Conservation (phyloP, 805 yeast genomes). For the Cyberlindnera americana region DNA sequence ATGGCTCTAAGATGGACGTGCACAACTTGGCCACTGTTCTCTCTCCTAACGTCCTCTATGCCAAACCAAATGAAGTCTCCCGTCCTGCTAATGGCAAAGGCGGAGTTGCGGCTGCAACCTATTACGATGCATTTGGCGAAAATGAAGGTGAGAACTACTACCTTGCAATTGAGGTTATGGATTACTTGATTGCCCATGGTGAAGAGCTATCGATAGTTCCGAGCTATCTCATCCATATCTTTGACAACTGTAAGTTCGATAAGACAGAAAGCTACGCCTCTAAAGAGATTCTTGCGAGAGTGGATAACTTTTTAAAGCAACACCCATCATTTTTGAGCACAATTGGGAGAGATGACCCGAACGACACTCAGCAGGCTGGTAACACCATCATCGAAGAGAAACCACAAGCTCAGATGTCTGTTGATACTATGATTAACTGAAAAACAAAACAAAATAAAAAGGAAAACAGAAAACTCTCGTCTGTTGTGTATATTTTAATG, state of each 20-base stretch:
- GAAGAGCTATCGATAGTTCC: conserved; percentile 81
- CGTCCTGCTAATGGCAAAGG: conserved; percentile 26
- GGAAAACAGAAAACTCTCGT: no score
- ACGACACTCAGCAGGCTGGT: conserved; percentile 10
- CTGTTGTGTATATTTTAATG: conserved; percentile 4
- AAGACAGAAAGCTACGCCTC: conserved; percentile 27
- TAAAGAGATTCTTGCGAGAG: conserved; percentile 37
- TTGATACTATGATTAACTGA: conserved; percentile 12
- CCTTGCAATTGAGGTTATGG: conserved; percentile 86
- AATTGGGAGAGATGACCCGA: conserved; percentile 14
- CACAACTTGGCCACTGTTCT: conserved; percentile 94
- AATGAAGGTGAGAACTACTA: conserved; percentile 69
- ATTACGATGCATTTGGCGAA: conserved; percentile 37
- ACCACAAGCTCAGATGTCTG: conserved; percentile 9
- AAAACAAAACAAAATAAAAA: background rate
- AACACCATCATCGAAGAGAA: conserved; percentile 18
- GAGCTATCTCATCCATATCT: conserved; percentile 37
- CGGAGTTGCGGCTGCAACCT: conserved; percentile 29
- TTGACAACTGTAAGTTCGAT: conserved; percentile 22
- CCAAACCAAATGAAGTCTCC: conserved; percentile 38
- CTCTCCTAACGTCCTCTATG: conserved; percentile 83
- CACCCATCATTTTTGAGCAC: conserved; percentile 23
- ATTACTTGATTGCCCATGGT: conserved; percentile 74
- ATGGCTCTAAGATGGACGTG: conserved; percentile 93
- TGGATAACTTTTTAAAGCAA: conserved; percentile 29